Base-by-base conservation (phyloP, 768 basidiomycete species). In the Podaxis mareebaensis region DNA sequence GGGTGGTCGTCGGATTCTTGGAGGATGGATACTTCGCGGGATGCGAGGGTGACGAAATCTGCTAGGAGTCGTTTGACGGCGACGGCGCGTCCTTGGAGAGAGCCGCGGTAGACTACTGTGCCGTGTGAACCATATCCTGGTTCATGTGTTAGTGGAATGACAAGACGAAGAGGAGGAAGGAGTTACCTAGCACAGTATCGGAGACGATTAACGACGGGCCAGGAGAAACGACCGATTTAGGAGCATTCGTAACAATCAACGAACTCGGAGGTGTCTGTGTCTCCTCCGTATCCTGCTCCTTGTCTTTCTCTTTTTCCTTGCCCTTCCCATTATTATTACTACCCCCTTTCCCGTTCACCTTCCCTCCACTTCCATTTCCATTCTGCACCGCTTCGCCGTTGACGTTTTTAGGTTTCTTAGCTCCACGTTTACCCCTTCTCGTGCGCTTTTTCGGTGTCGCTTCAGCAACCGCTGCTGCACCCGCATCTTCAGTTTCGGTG, bases 1-100 rank as follows among this genome's bases (percentile, higher is more conserved):
- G 95, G 95, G 70, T 99, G 97, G 73, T 96, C 95, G 79, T 99
- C 97, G 53, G 93, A 92, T 73, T 97, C 95, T 77, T 98, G 95
- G 8, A 99, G 83, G 44, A 99, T 87, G 70, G 88, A 88, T 28
- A 99, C 95, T 80, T 99, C 97, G 53, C 96, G 92, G 3, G 89
- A 83, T 6, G 96, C 96, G 40, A 99, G 87, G 0, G 95, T 96
- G 60, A 96, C 93, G 69, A 98, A 99, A 74, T 99, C 96, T 68
- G 90, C 91, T 6, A 99, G 84, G 3, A 99, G 84, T 0, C 97
- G 92, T 74, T 99, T 99, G 62, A 99, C 95, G n/a, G 97, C 97
- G 0, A 99, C 97, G 0, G 96, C 91, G 58, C 97, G 90, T 0
- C 94, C 95, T 78, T 99, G 96, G n/a, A 98, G 85, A 6, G 95